Evolutionary conservation across 176 grass and related monocot species (phyloP).

Genomic region (Musa beccarii): DNA sequence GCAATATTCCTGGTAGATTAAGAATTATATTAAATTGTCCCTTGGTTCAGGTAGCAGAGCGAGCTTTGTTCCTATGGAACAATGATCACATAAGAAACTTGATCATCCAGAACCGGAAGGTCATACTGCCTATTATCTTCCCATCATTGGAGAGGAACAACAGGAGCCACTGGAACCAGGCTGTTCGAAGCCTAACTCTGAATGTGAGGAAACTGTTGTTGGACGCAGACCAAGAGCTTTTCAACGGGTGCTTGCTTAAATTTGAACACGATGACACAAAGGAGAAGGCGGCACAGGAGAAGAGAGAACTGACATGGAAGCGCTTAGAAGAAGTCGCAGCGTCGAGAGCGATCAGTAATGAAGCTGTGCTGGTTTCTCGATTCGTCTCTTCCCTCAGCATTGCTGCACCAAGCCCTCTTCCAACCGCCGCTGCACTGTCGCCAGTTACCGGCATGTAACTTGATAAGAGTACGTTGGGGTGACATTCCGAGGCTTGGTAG

Average conservation of each 20-base stretch:
- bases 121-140: constrained; percentile 10
- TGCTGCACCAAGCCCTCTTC: background rate
- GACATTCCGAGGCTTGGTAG: background rate
- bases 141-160: constrained; percentile 3
- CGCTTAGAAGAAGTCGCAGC: background rate
- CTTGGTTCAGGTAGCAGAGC: background rate
- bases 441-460: background rate
- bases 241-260: background rate
- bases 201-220: background rate
- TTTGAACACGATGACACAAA: constrained; percentile 1
- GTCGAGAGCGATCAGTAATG: background rate
- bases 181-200: constrained; percentile 2
- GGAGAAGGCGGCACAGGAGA: background rate
- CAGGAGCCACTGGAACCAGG: constrained; percentile 8
- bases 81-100: constrained; percentile 4
- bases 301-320: constrained; percentile 1
- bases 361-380: background rate
- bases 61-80: constrained; percentile 14
- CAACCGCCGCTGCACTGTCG: background rate
- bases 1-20: background rate
- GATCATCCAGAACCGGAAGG: constrained; percentile 4
- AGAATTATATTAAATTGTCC: background rate
- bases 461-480: background rate
- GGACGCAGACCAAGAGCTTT: constrained; percentile 1
- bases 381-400: background rate